Conservation (phyloP, 2,329 filamentous ascomycete species). For the Teratosphaeriaceae sp. region DNA sequence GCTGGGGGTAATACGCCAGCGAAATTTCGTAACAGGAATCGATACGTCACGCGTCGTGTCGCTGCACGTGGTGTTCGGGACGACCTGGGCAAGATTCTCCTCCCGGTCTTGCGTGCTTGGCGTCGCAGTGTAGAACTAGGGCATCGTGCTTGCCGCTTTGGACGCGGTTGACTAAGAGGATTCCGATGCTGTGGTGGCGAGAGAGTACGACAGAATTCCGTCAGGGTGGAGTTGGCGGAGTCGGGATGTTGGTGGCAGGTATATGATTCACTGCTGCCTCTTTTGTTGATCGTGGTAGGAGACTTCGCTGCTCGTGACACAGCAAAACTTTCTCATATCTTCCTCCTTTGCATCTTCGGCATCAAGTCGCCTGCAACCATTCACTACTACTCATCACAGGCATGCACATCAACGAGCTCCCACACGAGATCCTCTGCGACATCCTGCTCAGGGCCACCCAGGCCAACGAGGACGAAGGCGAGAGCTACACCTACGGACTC, state of each 20-base stretch:
- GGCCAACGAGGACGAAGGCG: slow-evolving; percentile 41
- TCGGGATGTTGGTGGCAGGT: neutral
- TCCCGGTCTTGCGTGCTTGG: too few species aligned
- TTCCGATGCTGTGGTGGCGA: neutral
- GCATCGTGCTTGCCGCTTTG: slow-evolving; percentile 1
- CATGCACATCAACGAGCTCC: slow-evolving; percentile 42
- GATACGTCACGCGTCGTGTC: neutral
- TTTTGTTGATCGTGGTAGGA: too few species aligned
- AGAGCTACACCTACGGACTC: slow-evolving; percentile 47
- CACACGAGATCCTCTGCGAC: slow-evolving; percentile 45
- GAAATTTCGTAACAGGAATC: neutral
- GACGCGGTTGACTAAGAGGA: neutral
- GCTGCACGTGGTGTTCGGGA: neutral
- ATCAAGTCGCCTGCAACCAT: too few species aligned
- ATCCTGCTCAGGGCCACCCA: slow-evolving; percentile 45
- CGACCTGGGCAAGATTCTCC: too few species aligned
- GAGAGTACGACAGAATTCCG: neutral
- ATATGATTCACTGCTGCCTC: neutral
- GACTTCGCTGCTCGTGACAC: too few species aligned
- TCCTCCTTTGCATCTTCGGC: too few species aligned
- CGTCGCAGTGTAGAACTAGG: neutral
- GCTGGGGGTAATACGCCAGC: neutral
- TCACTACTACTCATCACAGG: slow-evolving; percentile 1
- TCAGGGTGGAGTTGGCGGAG: neutral
- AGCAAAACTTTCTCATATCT: too few species aligned